Base-by-base conservation (phyloP, 2,329 filamentous ascomycete genomes). In the Penicillium fuscoglaucum region DNA sequence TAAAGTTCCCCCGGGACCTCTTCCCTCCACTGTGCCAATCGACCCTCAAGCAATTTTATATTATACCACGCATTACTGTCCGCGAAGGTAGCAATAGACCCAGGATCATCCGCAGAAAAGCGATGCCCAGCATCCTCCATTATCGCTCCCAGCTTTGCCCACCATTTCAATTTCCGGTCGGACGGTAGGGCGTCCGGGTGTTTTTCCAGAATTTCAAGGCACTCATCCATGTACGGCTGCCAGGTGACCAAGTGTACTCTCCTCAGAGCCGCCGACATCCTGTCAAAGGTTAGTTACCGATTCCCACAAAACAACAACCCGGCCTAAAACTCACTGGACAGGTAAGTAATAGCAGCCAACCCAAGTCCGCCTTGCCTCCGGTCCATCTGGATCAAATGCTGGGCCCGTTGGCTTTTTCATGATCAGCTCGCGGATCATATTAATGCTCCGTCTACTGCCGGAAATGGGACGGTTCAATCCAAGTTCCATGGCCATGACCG, bases 401-500 rank as follows among this genome's bases (percentile, higher is more conserved):
- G 69, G 61, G 13, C 45, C 51, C 28, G 26, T 13, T 1, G 68
- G 60, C 60, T 74, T 75, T 44, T 78, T 79, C 29, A 68, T 66
- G 47, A 77, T 67, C 10, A 77, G 62, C 10, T 79, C 77, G 26
- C 71, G 70, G 58, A 78, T 69, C 35, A 76, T 66, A n/a, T 60
- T 72, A 10, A 72, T 66, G 3, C 65, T 65, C 47, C 68, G 72
- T 9, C 60, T 62, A 66, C 74, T 72, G 61, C 65, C 63, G 66
- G 71, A 78, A 61, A 74, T 72, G 63, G 81, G 79, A 61, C 84
- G 83, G 17, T 88, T 90, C 7, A 96, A 83, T 0, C 91, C 91
- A 35, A 96, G 83, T 66, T 96, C 91, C 55, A 96, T 86, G 28
- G 88, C 89, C 87, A 96, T 90, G 66, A 91, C 84, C 48, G 88